These are phyloP conservation scores for Cairneyella variabilis DNA, from an alignment of 495 filamentous ascomycete genomes.

Conservation along the genomic window DNA sequence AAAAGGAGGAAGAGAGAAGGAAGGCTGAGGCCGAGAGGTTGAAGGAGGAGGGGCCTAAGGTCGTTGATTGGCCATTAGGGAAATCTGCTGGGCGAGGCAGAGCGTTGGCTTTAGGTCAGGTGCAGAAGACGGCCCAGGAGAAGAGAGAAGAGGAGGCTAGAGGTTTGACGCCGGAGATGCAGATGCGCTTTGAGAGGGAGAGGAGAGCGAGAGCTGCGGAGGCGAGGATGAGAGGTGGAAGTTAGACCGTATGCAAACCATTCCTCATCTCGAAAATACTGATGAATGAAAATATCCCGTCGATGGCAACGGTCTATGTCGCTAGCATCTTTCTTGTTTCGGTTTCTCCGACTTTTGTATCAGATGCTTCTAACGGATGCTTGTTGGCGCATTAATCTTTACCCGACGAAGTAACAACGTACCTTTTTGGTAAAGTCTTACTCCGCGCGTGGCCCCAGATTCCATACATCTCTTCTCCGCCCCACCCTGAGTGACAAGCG, in stretches of 20 bases:
- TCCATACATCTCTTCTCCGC: too few species aligned
- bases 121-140: slow-evolving; percentile 67
- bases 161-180: slow-evolving; percentile 82
- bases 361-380: too few species aligned
- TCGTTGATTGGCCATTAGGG: slow-evolving; percentile 25
- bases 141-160: slow-evolving; percentile 76
- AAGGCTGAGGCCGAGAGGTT: slow-evolving; percentile 61
- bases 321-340: too few species aligned
- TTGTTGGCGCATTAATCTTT: slow-evolving; percentile 1
- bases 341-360: too few species aligned
- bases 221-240: slow-evolving; percentile 68
- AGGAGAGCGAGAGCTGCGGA: slow-evolving; percentile 81
- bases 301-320: too few species aligned
- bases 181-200: slow-evolving; percentile 74
- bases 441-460: slow-evolving; percentile 1
- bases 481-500: too few species aligned
- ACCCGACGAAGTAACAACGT: neutral
- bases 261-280: too few species aligned
- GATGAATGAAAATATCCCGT: too few species aligned
- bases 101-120: slow-evolving; percentile 41
- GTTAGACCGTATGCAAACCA: too few species aligned
- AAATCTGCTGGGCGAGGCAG: slow-evolving; percentile 40
- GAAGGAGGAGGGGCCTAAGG: slow-evolving; percentile 44
- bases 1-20: slow-evolving; percentile 54
- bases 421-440: neutral